Evolutionary conservation across 331 rosid species (phyloP), one percentile per base, ranked within the genome.

Genomic region (Pyrus hybrid): DNA sequence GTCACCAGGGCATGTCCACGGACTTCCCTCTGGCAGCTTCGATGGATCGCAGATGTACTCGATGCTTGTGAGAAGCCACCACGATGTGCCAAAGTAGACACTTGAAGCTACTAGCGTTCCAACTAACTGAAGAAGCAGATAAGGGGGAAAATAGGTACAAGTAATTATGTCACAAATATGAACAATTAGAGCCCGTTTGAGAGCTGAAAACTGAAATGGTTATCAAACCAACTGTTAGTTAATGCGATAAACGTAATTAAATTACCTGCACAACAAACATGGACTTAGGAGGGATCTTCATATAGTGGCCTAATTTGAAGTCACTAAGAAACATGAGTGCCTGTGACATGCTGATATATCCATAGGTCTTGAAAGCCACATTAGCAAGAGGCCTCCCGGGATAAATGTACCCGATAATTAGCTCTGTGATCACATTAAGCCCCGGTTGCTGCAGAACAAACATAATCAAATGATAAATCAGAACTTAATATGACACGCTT

Each of bases 371-470:
- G 89, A 93, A 91, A 33, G 91, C 82, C 22, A 89, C 91, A 76
- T 93, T 93, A 5, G 98, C 98, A 58, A 93, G 88, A 5, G 98
- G 98, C 80, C 65, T 85, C 68, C 97, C 98, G 0, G 97, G 98
- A 66, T 86, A 89, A 0, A 91, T 57, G 61, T 71, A 93, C 43
- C 98, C 97, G 11, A 91, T 93, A 6, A 91, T 68, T 16, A 91
- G 77, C 84, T 93, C 96, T 2, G 97, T 89, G 71, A 93, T 91
- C 68, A 93, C 96, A 14, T 89, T 90, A 3, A 91, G 84, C 29
- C 94, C 98, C 0, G 74, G 51, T 91, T 87, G 93, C 97, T 93
- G 91, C 92, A 86, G 23, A 56, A 30, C 18, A 47, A n/a, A 17
- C 13, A 41, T 22, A 13, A 76, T 35, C 25, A 32, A 41, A 45